Percentiles rank a stretch among this genome's conserved stretches.
phyloP scores from a whole-genome alignment of 169 alveolate genomes.

The Plasmodium yoelii region DNA sequence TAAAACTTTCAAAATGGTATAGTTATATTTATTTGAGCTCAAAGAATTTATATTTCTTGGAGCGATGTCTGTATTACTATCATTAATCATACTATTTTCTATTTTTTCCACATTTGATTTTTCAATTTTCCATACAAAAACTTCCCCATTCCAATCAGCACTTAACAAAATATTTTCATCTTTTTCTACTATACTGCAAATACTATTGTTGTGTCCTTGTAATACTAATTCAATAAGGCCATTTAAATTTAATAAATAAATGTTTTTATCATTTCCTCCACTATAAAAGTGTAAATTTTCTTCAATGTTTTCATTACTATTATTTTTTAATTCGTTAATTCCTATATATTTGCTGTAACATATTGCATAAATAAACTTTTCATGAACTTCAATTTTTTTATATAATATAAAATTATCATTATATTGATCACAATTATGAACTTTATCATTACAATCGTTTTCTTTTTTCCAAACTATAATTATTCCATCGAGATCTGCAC shows the following conservation, averaged over 20 bases:
- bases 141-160: constrained; percentile 72
- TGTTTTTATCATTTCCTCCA: constrained; percentile 50
- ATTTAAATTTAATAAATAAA: constrained; percentile 34
- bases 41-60: not conserved
- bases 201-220: constrained; percentile 64
- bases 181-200: constrained; percentile 54
- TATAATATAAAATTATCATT: constrained; percentile 28
- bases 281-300: constrained; percentile 55
- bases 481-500: constrained; percentile 52
- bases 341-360: constrained; percentile 56
- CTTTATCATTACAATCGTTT: not conserved
- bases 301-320: not conserved
- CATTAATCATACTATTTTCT: not conserved
- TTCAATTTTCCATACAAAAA: constrained; percentile 32
- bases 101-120: not conserved
- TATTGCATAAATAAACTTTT: constrained; percentile 40
- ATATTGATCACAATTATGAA: not conserved
- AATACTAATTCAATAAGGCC: constrained; percentile 52
- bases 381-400: constrained; percentile 66
- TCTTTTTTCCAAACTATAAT: constrained; percentile 49
- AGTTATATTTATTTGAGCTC: constrained; percentile 28
- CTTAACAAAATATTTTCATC: constrained; percentile 46
- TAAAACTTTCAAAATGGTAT: constrained; percentile 44
- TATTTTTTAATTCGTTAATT: constrained; percentile 33
- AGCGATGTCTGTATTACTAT: not conserved